phyloP scores from a whole-genome alignment of 2,329 filamentous ascomycete genomes.

The Stachybotrys chartarum region DNA sequence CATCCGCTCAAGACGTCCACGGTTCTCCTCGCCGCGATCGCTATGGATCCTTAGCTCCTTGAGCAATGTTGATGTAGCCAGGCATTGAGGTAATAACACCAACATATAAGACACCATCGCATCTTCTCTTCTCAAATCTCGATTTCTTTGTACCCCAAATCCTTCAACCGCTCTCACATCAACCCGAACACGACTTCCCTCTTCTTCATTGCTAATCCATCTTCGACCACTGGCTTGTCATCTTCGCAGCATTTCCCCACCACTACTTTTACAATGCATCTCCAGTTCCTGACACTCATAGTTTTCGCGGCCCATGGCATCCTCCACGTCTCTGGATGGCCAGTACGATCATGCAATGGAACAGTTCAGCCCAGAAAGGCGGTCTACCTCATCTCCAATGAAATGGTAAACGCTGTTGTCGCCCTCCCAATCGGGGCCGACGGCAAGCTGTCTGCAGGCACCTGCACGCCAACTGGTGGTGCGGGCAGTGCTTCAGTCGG shows the following conservation, averaged over 20 bases:
- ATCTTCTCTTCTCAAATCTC: background rate
- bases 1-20: background rate
- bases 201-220: constrained; percentile 1
- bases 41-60: no score
- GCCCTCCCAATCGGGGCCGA: constrained; percentile 38
- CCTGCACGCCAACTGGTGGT: constrained; percentile 38
- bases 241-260: background rate
- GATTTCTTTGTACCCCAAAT: background rate
- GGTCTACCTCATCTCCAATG: constrained; percentile 51
- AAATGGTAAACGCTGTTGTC: constrained; percentile 38
- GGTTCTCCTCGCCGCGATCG: background rate
- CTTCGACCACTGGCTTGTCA: background rate
- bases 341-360: background rate
- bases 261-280: background rate
- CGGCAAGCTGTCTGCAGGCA: constrained; percentile 37
- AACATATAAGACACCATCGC: background rate
- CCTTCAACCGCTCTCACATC: background rate
- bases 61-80: no score
- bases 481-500: constrained; percentile 34
- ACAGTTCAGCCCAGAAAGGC: constrained; percentile 26
- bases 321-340: background rate
- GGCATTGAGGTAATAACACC: background rate
- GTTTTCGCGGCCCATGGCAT: background rate
- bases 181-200: background rate
- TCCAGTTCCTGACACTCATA: background rate